Evolutionary conservation across 352 stramenopile genomes (phyloP).

Genomic region (Pelagophyceae sp.): DNA sequence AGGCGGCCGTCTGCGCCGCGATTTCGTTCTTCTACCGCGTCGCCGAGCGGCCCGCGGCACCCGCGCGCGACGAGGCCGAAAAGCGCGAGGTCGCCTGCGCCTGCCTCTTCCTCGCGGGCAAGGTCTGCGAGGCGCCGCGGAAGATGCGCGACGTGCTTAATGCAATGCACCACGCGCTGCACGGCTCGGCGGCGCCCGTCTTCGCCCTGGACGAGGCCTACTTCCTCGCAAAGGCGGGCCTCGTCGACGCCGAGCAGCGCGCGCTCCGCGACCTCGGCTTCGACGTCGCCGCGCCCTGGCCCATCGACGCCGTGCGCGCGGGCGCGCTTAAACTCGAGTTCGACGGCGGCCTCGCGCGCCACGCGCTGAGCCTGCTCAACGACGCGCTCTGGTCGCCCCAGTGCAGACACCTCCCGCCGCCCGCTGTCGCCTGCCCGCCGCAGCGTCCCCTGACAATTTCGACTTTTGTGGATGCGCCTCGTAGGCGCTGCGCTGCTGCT

Average conservation of each 20-base stretch:
- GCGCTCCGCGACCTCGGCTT: neutral
- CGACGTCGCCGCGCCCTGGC: neutral
- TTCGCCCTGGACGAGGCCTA: neutral
- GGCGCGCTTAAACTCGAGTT: neutral
- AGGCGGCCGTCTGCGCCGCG: neutral
- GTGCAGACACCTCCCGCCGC: neutral
- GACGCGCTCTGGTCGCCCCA: neutral
- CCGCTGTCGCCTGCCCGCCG: neutral
- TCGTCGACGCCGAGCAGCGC: neutral
- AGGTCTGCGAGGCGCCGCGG: neutral
- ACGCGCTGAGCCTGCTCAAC: neutral
- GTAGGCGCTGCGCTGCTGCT: no score
- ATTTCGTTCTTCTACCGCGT: neutral
- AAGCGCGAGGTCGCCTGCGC: no score
- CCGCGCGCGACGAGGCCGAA: neutral
- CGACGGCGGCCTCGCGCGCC: neutral
- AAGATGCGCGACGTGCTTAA: neutral
- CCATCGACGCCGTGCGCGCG: neutral
- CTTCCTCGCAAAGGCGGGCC: neutral
- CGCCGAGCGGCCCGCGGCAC: neutral
- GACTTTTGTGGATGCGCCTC: no score
- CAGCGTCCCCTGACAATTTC: no score
- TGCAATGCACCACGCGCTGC: neutral
- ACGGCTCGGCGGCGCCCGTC: neutral
- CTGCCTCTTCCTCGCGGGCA: neutral